These are phyloP conservation scores for Clonostachys solani DNA, from an alignment of 2,329 filamentous ascomycete species.

Conservation along the genomic window DNA sequence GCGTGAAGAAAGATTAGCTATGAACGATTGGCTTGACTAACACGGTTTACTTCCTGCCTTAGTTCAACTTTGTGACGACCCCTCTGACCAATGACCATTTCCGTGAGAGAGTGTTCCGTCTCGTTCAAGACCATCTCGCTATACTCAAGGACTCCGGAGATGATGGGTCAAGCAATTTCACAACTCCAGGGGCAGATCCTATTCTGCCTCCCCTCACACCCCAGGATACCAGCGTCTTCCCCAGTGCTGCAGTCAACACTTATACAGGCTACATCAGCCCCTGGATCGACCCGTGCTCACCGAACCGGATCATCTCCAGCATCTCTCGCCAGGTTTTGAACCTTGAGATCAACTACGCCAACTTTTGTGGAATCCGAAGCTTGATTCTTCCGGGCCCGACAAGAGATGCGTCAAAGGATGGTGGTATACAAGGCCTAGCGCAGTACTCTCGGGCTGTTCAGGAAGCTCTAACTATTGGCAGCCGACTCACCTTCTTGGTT, in stretches of 20 bases:
- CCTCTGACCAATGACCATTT: constrained; percentile 75
- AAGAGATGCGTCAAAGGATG: constrained; percentile 50
- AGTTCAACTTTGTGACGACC: constrained; percentile 78
- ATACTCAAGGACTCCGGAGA: constrained; percentile 34
- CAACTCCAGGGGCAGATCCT: constrained; percentile 46
- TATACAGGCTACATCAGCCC: constrained; percentile 77
- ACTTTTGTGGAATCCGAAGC: constrained; percentile 86
- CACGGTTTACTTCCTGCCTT: background rate
- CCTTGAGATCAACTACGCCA: constrained; percentile 89
- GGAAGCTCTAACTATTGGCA: constrained; percentile 71
- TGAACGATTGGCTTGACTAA: no score
- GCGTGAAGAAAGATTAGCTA: background rate
- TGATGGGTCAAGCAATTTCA: constrained; percentile 30
- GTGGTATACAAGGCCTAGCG: constrained; percentile 47
- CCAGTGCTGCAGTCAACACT: constrained; percentile 64
- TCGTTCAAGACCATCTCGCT: constrained; percentile 53
- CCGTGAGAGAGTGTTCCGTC: constrained; percentile 59
- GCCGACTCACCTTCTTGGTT: constrained; percentile 75
- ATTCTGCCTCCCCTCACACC: constrained; percentile 68
- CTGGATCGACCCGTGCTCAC: constrained; percentile 87
- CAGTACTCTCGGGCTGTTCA: constrained; percentile 83
- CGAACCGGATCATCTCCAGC: constrained; percentile 77
- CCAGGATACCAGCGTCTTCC: constrained; percentile 71
- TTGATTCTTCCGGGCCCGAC: constrained; percentile 78
- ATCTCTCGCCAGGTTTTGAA: constrained; percentile 87